Base-by-base conservation (phyloP, 176 grass and related monocot species). In the Oryza glumipatula region DNA sequence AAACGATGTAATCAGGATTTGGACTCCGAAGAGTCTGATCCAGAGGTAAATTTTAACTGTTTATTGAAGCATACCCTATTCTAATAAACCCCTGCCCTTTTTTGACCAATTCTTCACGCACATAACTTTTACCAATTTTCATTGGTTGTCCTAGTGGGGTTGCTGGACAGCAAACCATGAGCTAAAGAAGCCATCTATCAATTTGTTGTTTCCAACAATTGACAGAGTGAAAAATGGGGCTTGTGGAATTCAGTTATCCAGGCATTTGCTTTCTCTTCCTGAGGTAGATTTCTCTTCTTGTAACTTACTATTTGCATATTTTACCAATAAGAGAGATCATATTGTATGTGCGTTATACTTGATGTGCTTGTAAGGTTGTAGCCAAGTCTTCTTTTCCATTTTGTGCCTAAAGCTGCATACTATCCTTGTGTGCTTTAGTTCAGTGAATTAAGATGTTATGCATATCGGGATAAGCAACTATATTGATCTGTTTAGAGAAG, bases 121-220 rank as follows among this genome's bases (percentile, higher is more conserved):
- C 74, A 45, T 81, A 56, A 45, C 51, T 67, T 65, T 44, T 65
- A 80, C 12, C 23, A 47, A 5, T 58, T 38, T 87, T 76, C 5
- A 38, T 81, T 70, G 14, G 74, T 83, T 86, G 83, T 89, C 21
- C 26, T 82, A 97, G 95, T 97, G 95, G 95, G 95, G 92, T 78
- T 86, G 92, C 90, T 94, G 95, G 95, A 94, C 86, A 47, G 81
- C 72, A 35, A 74, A 76, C 32, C 88, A 94, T 88, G 95, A 94
- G 63, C 67, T 78, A 60, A 94, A 86, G 67, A 90, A 87, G 17
- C 84, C 95, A 81, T 97, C 92, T 54, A 89, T 97, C 63, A 91
- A 67, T 66, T 58, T 97, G 33, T 87, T 97, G 67, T 97, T 97
- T 84, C 95, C 95, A 32, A 97, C 95, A 78, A 94, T 97, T 71